Evolutionary conservation across 495 filamentous ascomycete species (phyloP).

Genomic region (Hyaloscypha hepaticicola): DNA sequence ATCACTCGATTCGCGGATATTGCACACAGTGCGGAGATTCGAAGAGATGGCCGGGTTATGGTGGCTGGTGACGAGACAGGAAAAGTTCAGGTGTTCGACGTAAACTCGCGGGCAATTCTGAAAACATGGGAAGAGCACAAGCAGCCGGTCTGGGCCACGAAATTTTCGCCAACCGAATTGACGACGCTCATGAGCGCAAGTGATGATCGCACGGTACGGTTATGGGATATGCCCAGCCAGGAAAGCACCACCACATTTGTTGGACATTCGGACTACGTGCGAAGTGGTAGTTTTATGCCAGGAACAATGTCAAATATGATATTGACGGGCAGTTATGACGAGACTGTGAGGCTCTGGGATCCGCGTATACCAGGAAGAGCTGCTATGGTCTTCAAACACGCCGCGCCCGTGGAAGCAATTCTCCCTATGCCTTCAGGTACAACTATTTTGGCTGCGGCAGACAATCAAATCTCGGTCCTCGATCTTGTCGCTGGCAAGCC

Average conservation of each 20-base stretch:
- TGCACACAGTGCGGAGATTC: slow-evolving; percentile 81
- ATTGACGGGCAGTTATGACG: slow-evolving; percentile 89
- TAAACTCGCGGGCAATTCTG: slow-evolving; percentile 82
- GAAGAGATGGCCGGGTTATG: slow-evolving; percentile 83
- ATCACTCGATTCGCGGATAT: slow-evolving; percentile 90
- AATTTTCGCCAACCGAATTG: slow-evolving; percentile 82
- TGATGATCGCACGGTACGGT: slow-evolving; percentile 86
- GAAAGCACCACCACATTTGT: slow-evolving; percentile 70
- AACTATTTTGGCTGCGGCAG: slow-evolving; percentile 78
- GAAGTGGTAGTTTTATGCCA: slow-evolving; percentile 82
- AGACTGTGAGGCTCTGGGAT: slow-evolving; percentile 93
- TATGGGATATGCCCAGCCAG: slow-evolving; percentile 91
- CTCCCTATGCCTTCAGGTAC: slow-evolving; percentile 84
- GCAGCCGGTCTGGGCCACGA: slow-evolving; percentile 88
- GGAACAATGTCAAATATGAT: slow-evolving; percentile 71
- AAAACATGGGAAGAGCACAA: slow-evolving; percentile 97
- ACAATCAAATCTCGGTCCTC: slow-evolving; percentile 87
- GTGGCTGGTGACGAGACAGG: slow-evolving; percentile 90
- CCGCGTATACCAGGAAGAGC: slow-evolving; percentile 64
- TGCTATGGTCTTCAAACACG: slow-evolving; percentile 87
- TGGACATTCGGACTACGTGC: slow-evolving; percentile 93
- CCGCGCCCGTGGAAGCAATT: slow-evolving; percentile 79
- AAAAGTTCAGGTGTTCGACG: slow-evolving; percentile 90
- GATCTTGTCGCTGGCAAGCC: slow-evolving; percentile 91
- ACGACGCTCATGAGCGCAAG: slow-evolving; percentile 80